phyloP scores from a whole-genome alignment of 2,329 filamentous ascomycete genomes.

The Nigrospora osmanthi region DNA sequence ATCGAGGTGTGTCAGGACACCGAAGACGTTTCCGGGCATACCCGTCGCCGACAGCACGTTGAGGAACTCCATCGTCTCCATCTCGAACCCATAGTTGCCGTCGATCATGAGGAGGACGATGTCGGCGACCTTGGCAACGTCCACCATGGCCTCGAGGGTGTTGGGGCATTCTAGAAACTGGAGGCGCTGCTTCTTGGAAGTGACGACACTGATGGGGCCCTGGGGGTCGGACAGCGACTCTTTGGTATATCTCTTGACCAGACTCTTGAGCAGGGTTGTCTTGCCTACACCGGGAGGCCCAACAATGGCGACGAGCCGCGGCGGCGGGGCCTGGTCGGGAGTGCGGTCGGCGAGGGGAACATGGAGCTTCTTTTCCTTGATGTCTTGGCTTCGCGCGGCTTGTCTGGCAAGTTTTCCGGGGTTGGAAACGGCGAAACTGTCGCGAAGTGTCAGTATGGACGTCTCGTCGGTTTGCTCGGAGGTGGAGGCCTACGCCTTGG shows the following conservation, averaged over 20 bases:
- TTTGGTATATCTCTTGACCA: constrained; percentile 91
- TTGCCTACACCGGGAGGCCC: constrained; percentile 93
- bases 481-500: constrained; percentile 83
- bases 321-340: constrained; percentile 81
- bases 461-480: constrained; percentile 39
- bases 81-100: constrained; percentile 97
- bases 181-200: constrained; percentile 87
- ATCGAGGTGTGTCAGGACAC: constrained; percentile 91
- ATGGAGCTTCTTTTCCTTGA: constrained; percentile 88
- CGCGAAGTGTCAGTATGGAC: constrained; percentile 7
- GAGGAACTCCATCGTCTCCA: constrained; percentile 99
- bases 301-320: constrained; percentile 86
- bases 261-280: constrained; percentile 88
- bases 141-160: constrained; percentile 91
- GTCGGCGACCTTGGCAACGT: constrained; percentile 93
- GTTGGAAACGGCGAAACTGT: constrained; percentile 2
- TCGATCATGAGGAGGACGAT: constrained; percentile 98
- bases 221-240: constrained; percentile 85
- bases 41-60: constrained; percentile 89
- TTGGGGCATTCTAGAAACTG: constrained; percentile 98
- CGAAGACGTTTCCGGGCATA: constrained; percentile 98
- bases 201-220: constrained; percentile 91
- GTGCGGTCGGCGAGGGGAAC: constrained; percentile 93
- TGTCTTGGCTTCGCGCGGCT: constrained; percentile 16
- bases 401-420: constrained; percentile 4